Evolutionary conservation across 2,329 filamentous ascomycete species (phyloP).

Genomic region (Xylaria sp.): DNA sequence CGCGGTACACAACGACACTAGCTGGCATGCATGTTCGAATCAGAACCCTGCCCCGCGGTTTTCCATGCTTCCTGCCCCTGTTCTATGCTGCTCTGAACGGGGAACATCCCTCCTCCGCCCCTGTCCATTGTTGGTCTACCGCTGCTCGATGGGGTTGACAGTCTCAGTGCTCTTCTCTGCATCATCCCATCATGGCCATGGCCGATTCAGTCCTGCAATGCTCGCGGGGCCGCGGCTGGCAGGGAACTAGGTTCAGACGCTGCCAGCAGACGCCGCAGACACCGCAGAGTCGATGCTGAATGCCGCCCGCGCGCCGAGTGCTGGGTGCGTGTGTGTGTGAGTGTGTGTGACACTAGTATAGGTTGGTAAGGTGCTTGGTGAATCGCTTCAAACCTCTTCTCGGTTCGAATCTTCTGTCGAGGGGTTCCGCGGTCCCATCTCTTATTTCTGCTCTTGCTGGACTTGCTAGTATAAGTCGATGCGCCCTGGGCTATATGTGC

Average conservation of each 20-base stretch:
- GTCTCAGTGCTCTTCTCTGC: slow-evolving; percentile 10
- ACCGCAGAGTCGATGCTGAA: slow-evolving; percentile 18
- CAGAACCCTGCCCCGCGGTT: slow-evolving; percentile 18
- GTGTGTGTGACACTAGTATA: neutral
- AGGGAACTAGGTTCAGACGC: slow-evolving; percentile 32
- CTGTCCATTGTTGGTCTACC: slow-evolving; percentile 21
- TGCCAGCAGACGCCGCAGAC: slow-evolving; percentile 6
- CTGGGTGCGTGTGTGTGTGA: too few species aligned
- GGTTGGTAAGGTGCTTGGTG: slow-evolving; percentile 20
- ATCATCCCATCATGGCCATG: slow-evolving; percentile 30
- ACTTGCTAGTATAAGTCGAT: slow-evolving; percentile 9
- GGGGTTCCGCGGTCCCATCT: slow-evolving; percentile 24
- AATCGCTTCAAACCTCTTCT: slow-evolving; percentile 26
- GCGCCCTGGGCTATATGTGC: slow-evolving; percentile 31
- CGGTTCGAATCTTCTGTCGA: slow-evolving; percentile 18
- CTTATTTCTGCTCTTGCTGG: slow-evolving; percentile 14
- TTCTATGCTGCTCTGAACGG: slow-evolving; percentile 23
- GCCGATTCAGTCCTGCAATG: slow-evolving; percentile 26
- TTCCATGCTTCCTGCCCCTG: slow-evolving; percentile 27
- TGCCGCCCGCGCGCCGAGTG: slow-evolving; percentile 11
- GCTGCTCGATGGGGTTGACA: slow-evolving; percentile 17
- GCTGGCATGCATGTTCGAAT: slow-evolving; percentile 33
- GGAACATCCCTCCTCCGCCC: slow-evolving; percentile 21
- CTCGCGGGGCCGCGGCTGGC: slow-evolving; percentile 15
- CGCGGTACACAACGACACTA: slow-evolving; percentile 12